These are phyloP conservation scores for Salix udensis DNA, from an alignment of 345 rosid genomes.

Conservation along the genomic window DNA sequence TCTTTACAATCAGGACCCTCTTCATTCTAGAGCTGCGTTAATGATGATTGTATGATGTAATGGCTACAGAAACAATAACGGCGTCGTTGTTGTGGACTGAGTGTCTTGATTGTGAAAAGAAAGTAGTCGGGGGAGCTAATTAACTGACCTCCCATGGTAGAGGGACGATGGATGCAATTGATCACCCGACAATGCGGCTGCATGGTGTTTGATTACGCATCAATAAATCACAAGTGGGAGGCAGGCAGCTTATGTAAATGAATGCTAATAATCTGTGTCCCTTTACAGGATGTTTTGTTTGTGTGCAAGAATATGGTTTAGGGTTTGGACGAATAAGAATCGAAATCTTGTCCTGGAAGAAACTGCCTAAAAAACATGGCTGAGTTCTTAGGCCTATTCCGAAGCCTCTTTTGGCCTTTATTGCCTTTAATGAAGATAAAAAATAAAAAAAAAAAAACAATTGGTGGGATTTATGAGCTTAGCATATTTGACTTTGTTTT, in stretches of 20 bases:
- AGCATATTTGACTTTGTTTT: slow-evolving; percentile 7
- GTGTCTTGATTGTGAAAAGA: not conserved
- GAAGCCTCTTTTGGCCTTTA: not conserved
- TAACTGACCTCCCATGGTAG: no score
- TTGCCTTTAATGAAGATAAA: not conserved
- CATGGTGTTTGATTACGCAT: not conserved
- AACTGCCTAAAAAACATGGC: not conserved
- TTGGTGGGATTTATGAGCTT: not conserved
- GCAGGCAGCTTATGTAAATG: not conserved
- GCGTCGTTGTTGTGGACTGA: no score
- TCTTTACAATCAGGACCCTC: not conserved
- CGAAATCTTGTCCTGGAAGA: not conserved
- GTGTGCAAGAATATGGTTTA: not conserved
- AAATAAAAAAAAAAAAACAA: not conserved
- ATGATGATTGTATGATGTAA: not conserved
- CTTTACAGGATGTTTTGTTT: not conserved
- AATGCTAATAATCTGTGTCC: not conserved
- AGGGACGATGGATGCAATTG: no score
- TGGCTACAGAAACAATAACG: not conserved
- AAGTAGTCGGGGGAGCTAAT: not conserved
- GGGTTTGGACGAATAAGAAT: not conserved
- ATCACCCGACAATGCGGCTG: not conserved
- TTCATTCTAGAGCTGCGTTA: not conserved
- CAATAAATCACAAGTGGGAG: no score
- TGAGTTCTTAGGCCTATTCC: not conserved